These are phyloP conservation scores for Camellia sinensis DNA, from an alignment of 148 eudicot species.

Conservation along the genomic window DNA sequence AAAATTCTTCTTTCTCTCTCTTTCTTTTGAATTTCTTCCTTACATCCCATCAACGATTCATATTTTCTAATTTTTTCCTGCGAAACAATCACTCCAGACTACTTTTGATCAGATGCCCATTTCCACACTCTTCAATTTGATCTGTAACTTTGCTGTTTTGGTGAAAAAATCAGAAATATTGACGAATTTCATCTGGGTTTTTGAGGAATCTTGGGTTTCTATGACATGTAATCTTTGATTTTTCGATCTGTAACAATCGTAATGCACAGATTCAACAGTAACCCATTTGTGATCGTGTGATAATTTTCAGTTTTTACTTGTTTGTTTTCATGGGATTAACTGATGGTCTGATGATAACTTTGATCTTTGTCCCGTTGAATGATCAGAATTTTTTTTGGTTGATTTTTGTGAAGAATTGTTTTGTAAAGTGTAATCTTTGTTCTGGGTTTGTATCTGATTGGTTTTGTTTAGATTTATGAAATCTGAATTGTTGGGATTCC, in stretches of 20 bases:
- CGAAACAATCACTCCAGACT: constrained; percentile 9
- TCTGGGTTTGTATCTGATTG: constrained; percentile 16
- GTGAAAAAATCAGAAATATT: constrained; percentile 17
- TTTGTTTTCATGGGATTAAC: constrained; percentile 14
- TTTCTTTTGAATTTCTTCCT: no score
- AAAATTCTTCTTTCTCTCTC: constrained; percentile 14
- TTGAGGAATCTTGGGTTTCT: constrained; percentile 27
- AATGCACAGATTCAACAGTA: constrained; percentile 34
- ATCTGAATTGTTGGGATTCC: background rate
- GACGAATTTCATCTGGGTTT: constrained; percentile 26
- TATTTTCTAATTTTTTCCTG: constrained; percentile 2
- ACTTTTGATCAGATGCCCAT: constrained; percentile 26
- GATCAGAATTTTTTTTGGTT: constrained; percentile 25
- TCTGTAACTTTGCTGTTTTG: constrained; percentile 20
- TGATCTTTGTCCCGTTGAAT: constrained; percentile 14
- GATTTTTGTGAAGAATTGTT: background rate
- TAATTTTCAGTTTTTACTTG: constrained; percentile 4
- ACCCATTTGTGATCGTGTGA: constrained; percentile 10
- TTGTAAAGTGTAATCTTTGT: constrained; percentile 22
- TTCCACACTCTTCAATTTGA: constrained; percentile 16
- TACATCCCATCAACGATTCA: constrained; percentile 21
- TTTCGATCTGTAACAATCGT: constrained; percentile 42
- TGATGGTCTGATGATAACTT: constrained; percentile 27
- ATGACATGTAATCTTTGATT: constrained; percentile 29
- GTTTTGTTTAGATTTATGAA: no score